Conservation (phyloP, 2,329 filamentous ascomycete species). For the Colletotrichum trifolii region DNA sequence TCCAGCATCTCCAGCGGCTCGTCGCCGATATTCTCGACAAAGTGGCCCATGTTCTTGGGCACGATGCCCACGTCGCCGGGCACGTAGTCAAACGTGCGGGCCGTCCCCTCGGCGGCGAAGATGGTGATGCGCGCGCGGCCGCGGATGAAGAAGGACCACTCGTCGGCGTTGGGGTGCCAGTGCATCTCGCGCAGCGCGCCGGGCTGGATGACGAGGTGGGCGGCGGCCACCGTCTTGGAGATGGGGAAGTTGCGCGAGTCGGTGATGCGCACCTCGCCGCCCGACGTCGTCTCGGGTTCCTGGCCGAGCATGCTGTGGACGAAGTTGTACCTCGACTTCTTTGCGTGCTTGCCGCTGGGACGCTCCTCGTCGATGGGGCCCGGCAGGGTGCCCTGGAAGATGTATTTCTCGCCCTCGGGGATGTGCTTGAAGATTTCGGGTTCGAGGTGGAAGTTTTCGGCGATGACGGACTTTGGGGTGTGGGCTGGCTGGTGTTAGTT, state of each 20-base stretch:
- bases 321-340: conserved; percentile 75
- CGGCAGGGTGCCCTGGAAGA: conserved; percentile 77
- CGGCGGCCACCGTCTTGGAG: conserved; percentile 78
- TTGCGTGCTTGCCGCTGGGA: conserved; percentile 69
- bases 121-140: conserved; percentile 80
- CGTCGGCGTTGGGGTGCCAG: conserved; percentile 83
- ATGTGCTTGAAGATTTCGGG: conserved; percentile 77
- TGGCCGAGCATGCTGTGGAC: conserved; percentile 79
- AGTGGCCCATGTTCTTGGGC: conserved; percentile 81
- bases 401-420: conserved; percentile 77
- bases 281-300: conserved; percentile 71
- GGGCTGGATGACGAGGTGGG: conserved; percentile 76
- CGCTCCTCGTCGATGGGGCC: conserved; percentile 73
- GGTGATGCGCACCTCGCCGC: conserved; percentile 78
- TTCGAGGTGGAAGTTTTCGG: conserved; percentile 80
- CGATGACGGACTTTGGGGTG: conserved; percentile 76
- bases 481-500: conserved; percentile 58
- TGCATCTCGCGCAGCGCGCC: conserved; percentile 83
- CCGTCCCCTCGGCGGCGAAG: conserved; percentile 75
- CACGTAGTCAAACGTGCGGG: conserved; percentile 80
- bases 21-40: conserved; percentile 84
- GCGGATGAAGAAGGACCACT: conserved; percentile 83
- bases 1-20: conserved; percentile 81
- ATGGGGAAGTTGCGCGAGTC: conserved; percentile 82
- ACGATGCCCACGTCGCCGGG: conserved; percentile 83